Conservation (phyloP, 805 yeast species). For the Pichia paraexigua region DNA sequence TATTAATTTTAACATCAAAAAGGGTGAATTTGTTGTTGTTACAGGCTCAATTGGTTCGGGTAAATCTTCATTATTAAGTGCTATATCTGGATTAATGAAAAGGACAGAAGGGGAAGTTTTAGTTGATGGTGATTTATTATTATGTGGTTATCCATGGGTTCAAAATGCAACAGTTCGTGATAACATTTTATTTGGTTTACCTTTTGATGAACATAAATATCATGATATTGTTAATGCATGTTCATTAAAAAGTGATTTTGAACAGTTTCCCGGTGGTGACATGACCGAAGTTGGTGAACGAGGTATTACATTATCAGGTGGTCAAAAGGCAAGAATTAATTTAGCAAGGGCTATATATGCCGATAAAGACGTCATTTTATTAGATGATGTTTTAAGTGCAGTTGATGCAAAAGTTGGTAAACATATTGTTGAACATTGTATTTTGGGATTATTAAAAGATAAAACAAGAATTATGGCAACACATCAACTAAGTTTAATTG, state of each 20-base stretch:
- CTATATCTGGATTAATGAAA: constrained; percentile 66
- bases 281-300: constrained; percentile 76
- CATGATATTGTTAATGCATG: constrained; percentile 52
- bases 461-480: constrained; percentile 76
- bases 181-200: constrained; percentile 62
- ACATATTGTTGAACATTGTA: constrained; percentile 49
- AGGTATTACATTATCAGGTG: constrained; percentile 83
- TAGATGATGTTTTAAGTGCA: constrained; percentile 64
- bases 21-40: constrained; percentile 65
- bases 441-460: constrained; percentile 45
- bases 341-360: constrained; percentile 66
- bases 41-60: constrained; percentile 68
- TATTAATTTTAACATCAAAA: constrained; percentile 44
- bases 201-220: constrained; percentile 45
- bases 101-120: constrained; percentile 43
- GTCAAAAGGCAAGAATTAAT: constrained; percentile 74
- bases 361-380: constrained; percentile 45
- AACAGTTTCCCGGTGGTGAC: constrained; percentile 66
- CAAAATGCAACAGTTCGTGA: constrained; percentile 73
- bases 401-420: constrained; percentile 67
- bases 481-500: constrained; percentile 69
- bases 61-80: constrained; percentile 63
- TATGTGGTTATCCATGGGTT: constrained; percentile 71
- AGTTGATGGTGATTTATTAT: constrained; percentile 44
- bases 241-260: constrained; percentile 57